Conservation (phyloP, 257 asterid genomes). For the Catharanthus roseus region DNA sequence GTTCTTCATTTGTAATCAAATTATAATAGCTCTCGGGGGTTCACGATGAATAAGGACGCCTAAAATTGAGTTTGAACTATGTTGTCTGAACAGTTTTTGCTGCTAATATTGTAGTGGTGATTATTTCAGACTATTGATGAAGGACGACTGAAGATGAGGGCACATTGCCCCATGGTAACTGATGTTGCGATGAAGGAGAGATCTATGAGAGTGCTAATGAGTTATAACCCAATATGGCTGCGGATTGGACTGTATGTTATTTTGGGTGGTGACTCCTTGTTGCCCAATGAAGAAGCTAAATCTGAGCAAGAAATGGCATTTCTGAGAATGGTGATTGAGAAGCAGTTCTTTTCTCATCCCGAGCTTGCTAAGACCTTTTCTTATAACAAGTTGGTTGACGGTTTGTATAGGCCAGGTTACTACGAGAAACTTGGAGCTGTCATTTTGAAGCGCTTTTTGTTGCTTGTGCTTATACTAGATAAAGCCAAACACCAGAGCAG, state of each 20-base stretch:
- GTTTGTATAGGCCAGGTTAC: constrained; percentile 92
- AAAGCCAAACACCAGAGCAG: constrained; percentile 73
- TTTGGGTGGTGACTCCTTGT: constrained; percentile 80
- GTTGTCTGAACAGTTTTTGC: neutral
- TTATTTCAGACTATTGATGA: constrained; percentile 75
- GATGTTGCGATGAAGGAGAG: constrained; percentile 94
- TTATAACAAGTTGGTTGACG: constrained; percentile 90
- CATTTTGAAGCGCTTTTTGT: constrained; percentile 79
- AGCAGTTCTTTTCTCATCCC: constrained; percentile 69
- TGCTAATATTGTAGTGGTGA: neutral
- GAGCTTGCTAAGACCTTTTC: constrained; percentile 78
- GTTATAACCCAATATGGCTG: constrained; percentile 79
- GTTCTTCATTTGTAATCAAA: neutral
- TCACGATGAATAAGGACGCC: no score
- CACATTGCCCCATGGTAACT: constrained; percentile 83
- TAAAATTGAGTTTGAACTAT: neutral
- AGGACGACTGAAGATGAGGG: constrained; percentile 78
- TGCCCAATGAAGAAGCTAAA: constrained; percentile 56
- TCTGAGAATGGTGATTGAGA: constrained; percentile 77
- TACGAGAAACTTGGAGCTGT: constrained; percentile 86
- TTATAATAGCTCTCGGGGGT: neutral
- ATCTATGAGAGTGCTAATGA: constrained; percentile 69
- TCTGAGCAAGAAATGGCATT: constrained; percentile 79
- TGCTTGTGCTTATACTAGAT: constrained; percentile 79
- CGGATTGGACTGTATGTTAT: constrained; percentile 76